Conservation (phyloP, 192 early-diverging fungal species). For the Coemansia sp. region DNA sequence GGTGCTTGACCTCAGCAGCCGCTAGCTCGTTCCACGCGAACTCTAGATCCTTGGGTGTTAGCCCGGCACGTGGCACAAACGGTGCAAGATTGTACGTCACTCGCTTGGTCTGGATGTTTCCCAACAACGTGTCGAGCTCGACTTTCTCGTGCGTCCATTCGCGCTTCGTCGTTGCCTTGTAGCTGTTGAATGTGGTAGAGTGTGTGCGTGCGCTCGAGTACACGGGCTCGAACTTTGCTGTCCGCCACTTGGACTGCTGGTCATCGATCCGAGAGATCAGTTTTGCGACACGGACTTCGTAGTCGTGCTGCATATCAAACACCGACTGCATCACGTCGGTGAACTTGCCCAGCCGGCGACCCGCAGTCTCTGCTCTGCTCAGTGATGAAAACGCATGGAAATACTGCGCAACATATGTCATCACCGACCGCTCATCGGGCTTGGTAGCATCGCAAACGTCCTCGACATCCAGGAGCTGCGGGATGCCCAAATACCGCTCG, state of each 20-base stretch:
- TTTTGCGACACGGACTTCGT: conserved; percentile 76
- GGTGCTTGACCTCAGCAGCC: conserved; percentile 71
- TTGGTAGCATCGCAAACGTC: conserved; percentile 91
- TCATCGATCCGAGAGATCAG: conserved; percentile 70
- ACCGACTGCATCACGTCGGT: conserved; percentile 82
- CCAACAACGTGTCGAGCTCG: conserved; percentile 86
- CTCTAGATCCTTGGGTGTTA: conserved; percentile 69
- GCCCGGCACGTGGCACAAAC: conserved; percentile 78
- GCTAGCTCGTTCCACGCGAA: conserved; percentile 73
- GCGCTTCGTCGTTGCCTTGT: conserved; percentile 83
- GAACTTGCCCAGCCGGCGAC: conserved; percentile 90
- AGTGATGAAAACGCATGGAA: conserved; percentile 95
- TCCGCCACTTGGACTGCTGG: conserved; percentile 69
- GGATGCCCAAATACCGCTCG: conserved; percentile 82
- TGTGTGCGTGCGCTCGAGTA: conserved; percentile 77
- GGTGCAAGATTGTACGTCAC: conserved; percentile 90
- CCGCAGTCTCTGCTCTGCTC: conserved; percentile 79
- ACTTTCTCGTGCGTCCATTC: conserved; percentile 88
- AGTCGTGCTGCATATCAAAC: conserved; percentile 95
- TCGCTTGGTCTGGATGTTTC: conserved; percentile 96
- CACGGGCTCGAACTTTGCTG: conserved; percentile 60
- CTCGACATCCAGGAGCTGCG: conserved; percentile 93
- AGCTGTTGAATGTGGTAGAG: conserved; percentile 73
- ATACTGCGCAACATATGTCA: conserved; percentile 98
- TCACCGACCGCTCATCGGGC: conserved; percentile 95